Evolutionary conservation across 2,329 filamentous ascomycete species (phyloP).

Genomic region (Myriosclerotinia curreyana): DNA sequence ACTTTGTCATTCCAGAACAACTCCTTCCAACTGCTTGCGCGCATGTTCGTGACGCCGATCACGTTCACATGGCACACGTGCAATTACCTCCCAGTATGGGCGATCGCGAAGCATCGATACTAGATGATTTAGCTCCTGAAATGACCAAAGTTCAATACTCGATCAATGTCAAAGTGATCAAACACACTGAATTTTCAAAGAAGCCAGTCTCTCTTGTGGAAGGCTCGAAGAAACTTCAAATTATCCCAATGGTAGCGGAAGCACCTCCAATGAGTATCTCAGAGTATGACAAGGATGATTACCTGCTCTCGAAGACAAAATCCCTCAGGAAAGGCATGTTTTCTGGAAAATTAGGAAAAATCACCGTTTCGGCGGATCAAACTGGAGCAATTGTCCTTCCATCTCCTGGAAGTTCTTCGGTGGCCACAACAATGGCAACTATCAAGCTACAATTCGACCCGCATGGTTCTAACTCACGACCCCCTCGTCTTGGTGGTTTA

Average conservation of each 20-base stretch:
- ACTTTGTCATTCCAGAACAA: constrained; percentile 39
- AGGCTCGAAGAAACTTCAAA: constrained; percentile 31
- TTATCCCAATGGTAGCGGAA: constrained; percentile 35
- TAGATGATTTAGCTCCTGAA: constrained; percentile 37
- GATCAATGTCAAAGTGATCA: constrained; percentile 36
- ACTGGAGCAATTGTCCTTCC: constrained; percentile 36
- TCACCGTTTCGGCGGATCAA: constrained; percentile 37
- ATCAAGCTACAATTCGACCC: constrained; percentile 39
- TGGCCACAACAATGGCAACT: constrained; percentile 35
- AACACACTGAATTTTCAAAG: constrained; percentile 28
- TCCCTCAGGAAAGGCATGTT: constrained; percentile 38
- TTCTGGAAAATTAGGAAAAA: constrained; percentile 38
- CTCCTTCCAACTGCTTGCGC: constrained; percentile 37
- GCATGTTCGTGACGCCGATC: constrained; percentile 30
- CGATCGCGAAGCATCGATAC: constrained; percentile 26
- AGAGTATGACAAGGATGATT: constrained; percentile 29
- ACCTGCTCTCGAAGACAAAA: constrained; percentile 35
- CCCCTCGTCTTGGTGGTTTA: constrained; percentile 37
- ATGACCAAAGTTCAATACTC: constrained; percentile 37
- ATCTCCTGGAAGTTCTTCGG: constrained; percentile 26
- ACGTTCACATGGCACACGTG: constrained; percentile 38
- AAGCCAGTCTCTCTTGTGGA: constrained; percentile 32
- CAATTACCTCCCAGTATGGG: constrained; percentile 38
- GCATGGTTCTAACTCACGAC: constrained; percentile 30
- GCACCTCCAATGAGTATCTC: constrained; percentile 36